Evolutionary conservation across 2,329 filamentous ascomycete species (phyloP), one percentile per base, ranked within the genome.

Genomic region (Meredithiella fracta): DNA sequence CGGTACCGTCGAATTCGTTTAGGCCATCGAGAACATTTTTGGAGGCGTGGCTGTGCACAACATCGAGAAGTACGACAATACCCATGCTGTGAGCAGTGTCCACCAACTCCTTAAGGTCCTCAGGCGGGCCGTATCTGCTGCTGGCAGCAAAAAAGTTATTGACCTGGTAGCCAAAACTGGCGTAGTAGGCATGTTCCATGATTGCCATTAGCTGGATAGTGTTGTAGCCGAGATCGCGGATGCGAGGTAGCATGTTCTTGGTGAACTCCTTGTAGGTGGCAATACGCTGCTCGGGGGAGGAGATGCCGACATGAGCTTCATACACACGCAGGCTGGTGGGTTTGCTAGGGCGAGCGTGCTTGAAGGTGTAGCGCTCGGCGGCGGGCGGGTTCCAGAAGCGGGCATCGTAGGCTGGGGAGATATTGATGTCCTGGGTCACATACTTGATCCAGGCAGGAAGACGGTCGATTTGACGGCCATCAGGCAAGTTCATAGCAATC

Each of bases 171-270:
- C 92, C 92, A 64, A 98, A 98, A 65, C 91, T 97, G 64, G 92
- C 92, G 67, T 98, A 98, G 75, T 98, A 98, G 52, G 92, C 92
- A 70, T 98, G 92, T 67, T 98, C 92, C 91, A 98, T 98, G 65
- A 98, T 77, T 49, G 92, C 92, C 92, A 98, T 98, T 61, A 98
- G 76, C 67, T 98, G 92, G 62, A 98, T 97, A 55, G 90, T 86
- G 66, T 98, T 97, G 74, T 98, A 98, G 42, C 91, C 92, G 47
- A 97, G 74, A 61, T 81, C 73, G 65, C 90, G 84, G 71, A 98
- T 97, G 58, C 91, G 80, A 15, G 91, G 90, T 6, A 98, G 78
- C 77, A 95, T 89, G 67, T 86, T 88, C 64, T 82, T 76, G 1
- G 91, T 97, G 68, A 98, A 98, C 70, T 98, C 90, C 68, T 96